A percentile compares a stretch with the other conserved stretches of the same genome.
These are phyloP conservation scores for Dorcoceras hygrometricum DNA, from an alignment of 257 asterid species.

Conservation along the genomic window DNA sequence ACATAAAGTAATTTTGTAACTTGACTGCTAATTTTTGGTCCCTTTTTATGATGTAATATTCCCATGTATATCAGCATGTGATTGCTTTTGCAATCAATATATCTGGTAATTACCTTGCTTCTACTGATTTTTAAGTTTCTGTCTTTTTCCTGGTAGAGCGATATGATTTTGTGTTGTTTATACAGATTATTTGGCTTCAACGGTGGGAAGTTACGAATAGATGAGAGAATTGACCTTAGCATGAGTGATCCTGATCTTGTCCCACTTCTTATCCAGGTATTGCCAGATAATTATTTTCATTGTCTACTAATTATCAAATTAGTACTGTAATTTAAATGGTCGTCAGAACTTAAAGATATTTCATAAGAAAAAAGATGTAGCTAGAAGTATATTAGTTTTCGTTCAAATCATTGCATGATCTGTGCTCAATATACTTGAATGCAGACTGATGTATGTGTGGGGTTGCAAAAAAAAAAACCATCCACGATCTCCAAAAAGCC, in stretches of 20 bases:
- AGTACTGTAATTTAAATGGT: no score
- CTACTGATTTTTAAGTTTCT: slow-evolving; percentile 11
- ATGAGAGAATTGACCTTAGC: slow-evolving; percentile 87
- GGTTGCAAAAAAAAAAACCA: background rate
- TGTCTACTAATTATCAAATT: slow-evolving; percentile 3
- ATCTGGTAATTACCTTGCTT: slow-evolving; percentile 21
- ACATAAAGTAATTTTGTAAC: background rate
- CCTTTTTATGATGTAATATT: background rate
- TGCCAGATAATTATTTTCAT: slow-evolving; percentile 17
- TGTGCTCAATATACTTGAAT: background rate
- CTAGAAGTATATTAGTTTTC: background rate
- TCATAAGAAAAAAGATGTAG: background rate
- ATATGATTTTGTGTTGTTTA: slow-evolving; percentile 14
- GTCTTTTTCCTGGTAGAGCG: slow-evolving; percentile 14
- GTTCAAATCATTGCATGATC: background rate
- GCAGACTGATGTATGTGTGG: background rate
- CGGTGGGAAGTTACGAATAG: slow-evolving; percentile 81
- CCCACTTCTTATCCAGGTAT: slow-evolving; percentile 93
- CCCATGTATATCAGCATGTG: background rate
- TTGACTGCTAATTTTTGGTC: slow-evolving; percentile 10
- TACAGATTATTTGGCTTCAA: slow-evolving; percentile 86
- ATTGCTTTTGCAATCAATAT: slow-evolving; percentile 2
- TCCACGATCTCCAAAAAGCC: no score
- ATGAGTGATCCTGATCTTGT: slow-evolving; percentile 98
- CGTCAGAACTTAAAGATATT: background rate